Base-by-base conservation (phyloP, 768 basidiomycete species). In the Russula vinacea region DNA sequence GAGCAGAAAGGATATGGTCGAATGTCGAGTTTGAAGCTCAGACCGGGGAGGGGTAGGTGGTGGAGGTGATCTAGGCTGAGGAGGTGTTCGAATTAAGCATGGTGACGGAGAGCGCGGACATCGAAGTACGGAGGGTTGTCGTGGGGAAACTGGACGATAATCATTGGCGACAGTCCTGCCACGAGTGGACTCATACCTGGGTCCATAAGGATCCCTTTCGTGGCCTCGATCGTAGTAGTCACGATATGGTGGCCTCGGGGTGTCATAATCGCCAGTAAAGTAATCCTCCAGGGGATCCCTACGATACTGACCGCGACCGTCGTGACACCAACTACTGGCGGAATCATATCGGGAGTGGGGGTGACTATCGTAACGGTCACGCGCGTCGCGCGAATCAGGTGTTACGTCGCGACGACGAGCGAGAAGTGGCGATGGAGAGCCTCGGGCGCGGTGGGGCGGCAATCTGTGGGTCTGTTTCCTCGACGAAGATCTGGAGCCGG, bases 1-100 rank as follows among this genome's bases (percentile, higher is more conserved):
- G 32, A 59, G 58, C 17, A n/a, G 32, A 22, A 60, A 56, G 11
- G 78, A 79, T 0, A 81, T 74, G 7, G 71, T 72, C 14, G 68
- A 69, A 40, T 77, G 73, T 64, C 75, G 76, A 52, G 60, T 19
- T 65, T 61, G 53, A 53, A 58, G n/a, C 5, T 39, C 33, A 35
- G 70, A 72, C 16, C 62, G 67, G 32, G 70, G 72, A 13, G 71
- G 70, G 49, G 66, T 60, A 24, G 67, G 64, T 32, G 72, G 72
- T 14, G 71, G 66, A 3, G 65, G 67, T 5, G 65, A 66, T 33
- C 55, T 73, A 51, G 71, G 68, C 24, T 65, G 63, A 35, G 66
- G 58, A 37, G 64, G 62, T 10, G 58, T 59, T 29, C 51, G 65
- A n/a, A 63, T 67, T 32, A 63, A 54, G 26, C 55, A 64, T 8